Evolutionary conservation across 2,329 filamentous ascomycete species (phyloP).

Genomic region (Emergomyces pasteurianus): DNA sequence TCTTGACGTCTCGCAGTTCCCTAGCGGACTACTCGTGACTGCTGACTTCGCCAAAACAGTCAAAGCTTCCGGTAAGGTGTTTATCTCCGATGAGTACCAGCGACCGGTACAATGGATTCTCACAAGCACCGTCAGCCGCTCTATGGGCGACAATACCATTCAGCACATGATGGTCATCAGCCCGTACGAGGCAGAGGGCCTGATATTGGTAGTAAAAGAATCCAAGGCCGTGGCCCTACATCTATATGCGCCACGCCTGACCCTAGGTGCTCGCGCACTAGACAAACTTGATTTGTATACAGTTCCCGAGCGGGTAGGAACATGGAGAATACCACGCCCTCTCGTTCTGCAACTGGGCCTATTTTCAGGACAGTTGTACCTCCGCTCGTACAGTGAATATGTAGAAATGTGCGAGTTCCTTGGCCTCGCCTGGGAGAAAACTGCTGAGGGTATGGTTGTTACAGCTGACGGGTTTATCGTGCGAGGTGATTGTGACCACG

Average conservation of each 20-base stretch:
- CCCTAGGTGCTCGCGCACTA: slow-evolving; percentile 33
- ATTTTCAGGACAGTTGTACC: slow-evolving; percentile 56
- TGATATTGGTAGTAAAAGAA: slow-evolving; percentile 32
- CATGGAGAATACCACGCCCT: not conserved
- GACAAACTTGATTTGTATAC: slow-evolving; percentile 8
- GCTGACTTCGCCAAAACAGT: slow-evolving; percentile 41
- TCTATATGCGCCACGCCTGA: slow-evolving; percentile 40
- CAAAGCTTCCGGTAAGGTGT: slow-evolving; percentile 6
- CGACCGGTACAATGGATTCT: slow-evolving; percentile 47
- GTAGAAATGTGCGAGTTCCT: slow-evolving; percentile 11
- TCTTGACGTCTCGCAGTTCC: slow-evolving; percentile 20
- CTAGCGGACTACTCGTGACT: slow-evolving; percentile 34
- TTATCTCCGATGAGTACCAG: slow-evolving; percentile 36
- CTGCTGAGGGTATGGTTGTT: slow-evolving; percentile 16
- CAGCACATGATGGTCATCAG: slow-evolving; percentile 43
- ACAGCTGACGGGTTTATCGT: slow-evolving; percentile 17
- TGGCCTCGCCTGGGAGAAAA: slow-evolving; percentile 9
- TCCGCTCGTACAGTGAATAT: slow-evolving; percentile 45
- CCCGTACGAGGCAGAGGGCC: slow-evolving; percentile 45
- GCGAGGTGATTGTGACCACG: slow-evolving; percentile 4
- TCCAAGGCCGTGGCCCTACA: slow-evolving; percentile 32
- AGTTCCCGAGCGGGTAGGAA: not conserved
- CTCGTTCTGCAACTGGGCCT: slow-evolving; percentile 41
- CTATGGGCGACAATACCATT: not conserved
- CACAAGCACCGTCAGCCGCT: slow-evolving; percentile 14